Base-by-base conservation (phyloP, 768 basidiomycete genomes). In the Russula emetica region DNA sequence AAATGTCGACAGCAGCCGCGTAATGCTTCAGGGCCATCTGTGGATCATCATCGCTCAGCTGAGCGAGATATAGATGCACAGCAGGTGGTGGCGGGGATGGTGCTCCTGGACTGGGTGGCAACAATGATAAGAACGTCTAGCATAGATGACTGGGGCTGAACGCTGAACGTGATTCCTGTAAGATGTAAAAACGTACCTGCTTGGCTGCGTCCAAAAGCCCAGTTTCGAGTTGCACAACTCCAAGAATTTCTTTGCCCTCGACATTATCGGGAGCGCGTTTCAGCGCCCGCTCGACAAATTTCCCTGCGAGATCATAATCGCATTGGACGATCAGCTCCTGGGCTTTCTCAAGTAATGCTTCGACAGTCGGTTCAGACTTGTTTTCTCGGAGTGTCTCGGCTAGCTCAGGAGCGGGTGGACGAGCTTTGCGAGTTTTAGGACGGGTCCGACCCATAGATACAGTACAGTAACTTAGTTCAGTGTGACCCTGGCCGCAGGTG, bases 31-130 rank as follows among this genome's bases (percentile, higher is more conserved):
- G 75, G 2, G 92, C 90, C 49, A 78, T 71, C 55, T 82, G 81
- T 5, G 94, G 90, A 60, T 94, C 87, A 11, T 86, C 83, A 32
- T 91, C 90, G 55, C 80, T 83, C 20, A 93, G 77, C 72, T 97
- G 94, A 0, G 93, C 94, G 26, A 97, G 87, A 74, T 95, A 94
- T 0, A 95, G 80, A 76, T 94, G 83, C 13, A 90, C 91, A 36
- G 92, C 90, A 9, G 91, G 82, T 0, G 84, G 80, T 1, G 91
- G 83, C 47, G 82, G 75, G 20, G 80, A 73, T 40, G 86, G 82
- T 20, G 85, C 83, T 72, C 80, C 77, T 49, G 81, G 77, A 73
- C 82, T 75, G 62, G 88, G 85, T 58, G 88, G 85, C 52, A 89
- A 68, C 16, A 82, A 72, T 38, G 75, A 86, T 66, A 60, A 72